Base-by-base conservation (phyloP, 768 basidiomycete species). In the Kondoa malvinella region DNA sequence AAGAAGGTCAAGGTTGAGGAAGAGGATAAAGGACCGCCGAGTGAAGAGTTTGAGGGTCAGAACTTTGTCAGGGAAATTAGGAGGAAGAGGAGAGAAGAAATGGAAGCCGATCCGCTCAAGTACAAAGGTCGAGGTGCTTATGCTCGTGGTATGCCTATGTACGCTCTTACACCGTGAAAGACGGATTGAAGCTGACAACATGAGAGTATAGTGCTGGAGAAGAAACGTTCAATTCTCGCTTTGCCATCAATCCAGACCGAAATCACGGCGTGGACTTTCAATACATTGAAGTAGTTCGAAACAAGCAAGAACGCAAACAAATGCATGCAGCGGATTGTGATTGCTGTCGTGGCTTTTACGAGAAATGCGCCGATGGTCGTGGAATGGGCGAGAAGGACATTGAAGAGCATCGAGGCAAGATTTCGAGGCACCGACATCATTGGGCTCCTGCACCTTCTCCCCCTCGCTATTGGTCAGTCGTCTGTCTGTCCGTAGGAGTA, bases 321-420 rank as follows among this genome's bases (percentile, higher is more conserved):
- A 81, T 94, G 80, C 81, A 86, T 63, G 91, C 82, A 2, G 83
- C 81, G 1, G 88, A 89, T 70, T 94, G 89, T 75, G 87, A 88
- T 70, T 86, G 85, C 68, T 94, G 91, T 75, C 82, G 80, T 56
- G 86, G 85, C 62, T 90, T 89, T 40, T 69, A 69, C 32, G 69
- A 69, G 33, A 40, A 66, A 17, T 30, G 29, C 21, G 65, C 66
- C n/a, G 34, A 34, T 21, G 26, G 57, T 60, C 2, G 12, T 62
- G 17, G 65, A 66, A 50, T 27, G 29, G 16, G 66, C 17, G 33
- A 34, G 12, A 60, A 33, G 30, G 64, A 56, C 15, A 65, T 58
- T 25, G 17, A 25, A 4, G 12, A 60, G 40, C 27, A 60, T 30
- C 30, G 27, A 14, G 27, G 67, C 15, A 56, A 29, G 4, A 31